Base-by-base conservation (phyloP, 2,329 filamentous ascomycete species). In the Fusarium veterinarium region DNA sequence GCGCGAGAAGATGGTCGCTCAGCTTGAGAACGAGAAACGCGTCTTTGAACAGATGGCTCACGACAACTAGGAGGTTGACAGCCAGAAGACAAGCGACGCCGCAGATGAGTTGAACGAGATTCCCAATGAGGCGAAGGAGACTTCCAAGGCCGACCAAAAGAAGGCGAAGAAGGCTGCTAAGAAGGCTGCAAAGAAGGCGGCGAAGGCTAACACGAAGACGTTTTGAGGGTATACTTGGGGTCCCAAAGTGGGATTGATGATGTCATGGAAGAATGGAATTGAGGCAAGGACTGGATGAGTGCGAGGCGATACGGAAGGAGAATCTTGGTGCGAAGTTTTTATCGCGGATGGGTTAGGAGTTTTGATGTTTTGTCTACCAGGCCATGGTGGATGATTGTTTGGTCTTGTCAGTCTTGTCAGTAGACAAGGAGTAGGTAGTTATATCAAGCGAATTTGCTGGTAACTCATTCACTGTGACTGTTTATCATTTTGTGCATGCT, bases 161-260 rank as follows among this genome's bases (percentile, higher is more conserved):
- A n/a, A 28, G 23, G 14, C 16, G 2, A 38, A 52, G 49, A 37
- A 52, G 3, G n/a, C 30, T 2, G 31, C 33, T 0, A 38, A 38
- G 35, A 30, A 40, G 25, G n/a, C 30, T 2, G 31, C 33, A 0
- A 38, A 38, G 35, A 30, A 40, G 25, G 16, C 20, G 9, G 33
- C 33, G 42, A 49, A 49, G 30, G 20, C 30, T 2, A 37, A 28
- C 0, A 33, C 33, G 6, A 31, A 55, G 51, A 41, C 31, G 25
- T 41, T 13, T n/a, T 8, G 37, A 23, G 2, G 9, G 19, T 23
- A 13, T 3, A 8, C 10, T 11, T 8, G 16, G 5, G 7, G 3
- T 19, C 5, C 5, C 9, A 5, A 17, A 0, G 1, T 28, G 23
- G 19, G n/a, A 28, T 3, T 28, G 6, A n/a, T 28, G 2, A 4